Conservation (phyloP, 139 green algal species). For the Cymbomonas tetramitiformis region DNA sequence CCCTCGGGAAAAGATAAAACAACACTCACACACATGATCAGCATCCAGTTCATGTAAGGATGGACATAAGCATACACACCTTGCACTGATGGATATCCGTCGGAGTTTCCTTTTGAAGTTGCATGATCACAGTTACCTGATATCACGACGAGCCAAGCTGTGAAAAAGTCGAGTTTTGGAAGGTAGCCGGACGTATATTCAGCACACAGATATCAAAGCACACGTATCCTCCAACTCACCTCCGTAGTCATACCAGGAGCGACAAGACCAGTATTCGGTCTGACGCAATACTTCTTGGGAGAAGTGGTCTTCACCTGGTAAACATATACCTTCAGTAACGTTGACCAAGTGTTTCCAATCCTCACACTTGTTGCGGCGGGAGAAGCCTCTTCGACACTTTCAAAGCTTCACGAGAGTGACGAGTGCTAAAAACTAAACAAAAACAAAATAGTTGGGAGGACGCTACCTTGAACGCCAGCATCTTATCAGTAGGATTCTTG, state of each 20-base stretch:
- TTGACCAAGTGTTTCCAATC: neutral
- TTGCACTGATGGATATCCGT: too few species aligned
- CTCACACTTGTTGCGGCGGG: too few species aligned
- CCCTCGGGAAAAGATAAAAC: too few species aligned
- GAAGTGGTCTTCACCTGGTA: slow-evolving; percentile 60
- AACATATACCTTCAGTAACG: neutral
- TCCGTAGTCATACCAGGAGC: slow-evolving; percentile 27
- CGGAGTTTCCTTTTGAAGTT: slow-evolving; percentile 27
- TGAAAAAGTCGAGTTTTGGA: neutral
- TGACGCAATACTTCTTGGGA: slow-evolving; percentile 73
- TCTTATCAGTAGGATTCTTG: slow-evolving; percentile 35
- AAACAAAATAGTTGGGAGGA: neutral
- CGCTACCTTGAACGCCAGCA: slow-evolving; percentile 49
- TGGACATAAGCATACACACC: too few species aligned
- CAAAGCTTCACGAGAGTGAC: too few species aligned
- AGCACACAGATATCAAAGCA: neutral
- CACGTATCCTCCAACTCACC: neutral
- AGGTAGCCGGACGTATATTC: neutral
- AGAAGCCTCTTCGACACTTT: too few species aligned
- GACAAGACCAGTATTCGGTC: slow-evolving; percentile 44
- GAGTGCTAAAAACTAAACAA: neutral
- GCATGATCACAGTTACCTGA: slow-evolving; percentile 28
- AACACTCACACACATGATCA: too few species aligned
- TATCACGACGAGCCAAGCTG: neutral
- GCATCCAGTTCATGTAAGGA: too few species aligned